Evolutionary conservation across 192 early-diverging fungal species (phyloP).

Genomic region (Umbelopsis vinacea): DNA sequence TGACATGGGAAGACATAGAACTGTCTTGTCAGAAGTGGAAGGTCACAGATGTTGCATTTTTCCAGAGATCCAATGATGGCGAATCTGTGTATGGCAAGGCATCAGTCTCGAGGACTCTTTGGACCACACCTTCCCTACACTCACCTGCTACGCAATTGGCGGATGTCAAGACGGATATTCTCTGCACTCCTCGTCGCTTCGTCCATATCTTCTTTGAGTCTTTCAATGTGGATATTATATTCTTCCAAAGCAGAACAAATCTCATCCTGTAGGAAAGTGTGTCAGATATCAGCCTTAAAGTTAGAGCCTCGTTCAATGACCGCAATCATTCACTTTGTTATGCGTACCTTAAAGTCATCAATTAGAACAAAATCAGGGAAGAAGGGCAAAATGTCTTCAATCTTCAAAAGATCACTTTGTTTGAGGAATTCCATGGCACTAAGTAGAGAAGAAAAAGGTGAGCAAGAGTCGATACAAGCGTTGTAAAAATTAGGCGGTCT

Average conservation of each 20-base stretch:
- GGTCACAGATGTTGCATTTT: conserved; percentile 77
- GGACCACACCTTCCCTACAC: conserved; percentile 38
- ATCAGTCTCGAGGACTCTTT: too few relatives aligned
- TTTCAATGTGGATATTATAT: conserved; percentile 89
- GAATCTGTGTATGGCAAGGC: conserved; percentile 46
- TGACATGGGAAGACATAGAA: conserved; percentile 97
- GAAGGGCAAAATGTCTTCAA: conserved; percentile 95
- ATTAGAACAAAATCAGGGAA: conserved; percentile 98
- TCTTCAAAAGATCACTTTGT: conserved; percentile 81
- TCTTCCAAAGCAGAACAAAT: conserved; percentile 90
- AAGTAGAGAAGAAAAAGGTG: conserved; percentile 2
- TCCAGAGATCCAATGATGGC: conserved; percentile 71
- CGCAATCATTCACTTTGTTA: not conserved
- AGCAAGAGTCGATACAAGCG: not conserved
- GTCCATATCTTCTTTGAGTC: conserved; percentile 92
- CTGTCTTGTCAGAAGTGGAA: conserved; percentile 81
- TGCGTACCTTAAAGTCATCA: conserved; percentile 87
- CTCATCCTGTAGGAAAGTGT: conserved; percentile 61
- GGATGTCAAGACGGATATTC: conserved; percentile 90
- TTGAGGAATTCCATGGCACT: conserved; percentile 86
- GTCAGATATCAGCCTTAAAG: too few relatives aligned
- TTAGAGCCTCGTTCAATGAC: not conserved
- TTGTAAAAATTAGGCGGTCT: not conserved
- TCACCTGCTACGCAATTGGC: conserved; percentile 80
- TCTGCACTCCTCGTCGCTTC: conserved; percentile 93